Evolutionary conservation across 768 basidiomycete genomes (phyloP).

Genomic region (Boletus reticuloceps): DNA sequence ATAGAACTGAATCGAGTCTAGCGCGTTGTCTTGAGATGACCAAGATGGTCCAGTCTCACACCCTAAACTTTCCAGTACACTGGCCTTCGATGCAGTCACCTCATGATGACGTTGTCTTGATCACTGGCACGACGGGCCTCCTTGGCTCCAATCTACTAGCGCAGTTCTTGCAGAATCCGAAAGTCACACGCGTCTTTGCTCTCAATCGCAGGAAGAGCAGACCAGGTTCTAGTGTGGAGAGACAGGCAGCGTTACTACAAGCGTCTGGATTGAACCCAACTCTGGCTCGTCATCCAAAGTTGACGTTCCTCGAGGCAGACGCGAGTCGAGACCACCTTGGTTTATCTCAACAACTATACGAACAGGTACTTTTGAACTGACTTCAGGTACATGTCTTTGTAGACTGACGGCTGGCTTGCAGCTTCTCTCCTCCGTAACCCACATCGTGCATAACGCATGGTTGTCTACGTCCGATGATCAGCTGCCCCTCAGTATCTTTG

Average conservation of each 20-base stretch:
- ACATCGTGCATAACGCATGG: slow-evolving; percentile 37
- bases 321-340: slow-evolving; percentile 23
- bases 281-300: slow-evolving; percentile 28
- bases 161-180: slow-evolving; percentile 14
- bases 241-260: slow-evolving; percentile 27
- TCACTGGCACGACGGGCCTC: slow-evolving; percentile 36
- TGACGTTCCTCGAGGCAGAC: slow-evolving; percentile 33
- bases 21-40: slow-evolving; percentile 17
- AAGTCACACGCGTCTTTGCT: slow-evolving; percentile 26
- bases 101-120: slow-evolving; percentile 20
- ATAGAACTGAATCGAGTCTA: slow-evolving; percentile 11
- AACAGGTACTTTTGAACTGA: slow-evolving; percentile 20
- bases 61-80: slow-evolving; percentile 7
- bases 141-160: slow-evolving; percentile 31
- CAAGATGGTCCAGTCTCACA: neutral
- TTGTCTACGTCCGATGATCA: slow-evolving; percentile 1
- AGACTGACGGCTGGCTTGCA: slow-evolving; percentile 3
- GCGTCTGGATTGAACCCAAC: slow-evolving; percentile 31
- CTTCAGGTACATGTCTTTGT: neutral
- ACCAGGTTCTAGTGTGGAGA: slow-evolving; percentile 16
- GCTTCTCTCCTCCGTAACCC: slow-evolving; percentile 30
- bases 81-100: neutral
- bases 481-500: slow-evolving; percentile 8
- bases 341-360: slow-evolving; percentile 23
- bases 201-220: slow-evolving; percentile 23